Evolutionary conservation across 768 basidiomycete species (phyloP).

Genomic region (Mycena galopus): DNA sequence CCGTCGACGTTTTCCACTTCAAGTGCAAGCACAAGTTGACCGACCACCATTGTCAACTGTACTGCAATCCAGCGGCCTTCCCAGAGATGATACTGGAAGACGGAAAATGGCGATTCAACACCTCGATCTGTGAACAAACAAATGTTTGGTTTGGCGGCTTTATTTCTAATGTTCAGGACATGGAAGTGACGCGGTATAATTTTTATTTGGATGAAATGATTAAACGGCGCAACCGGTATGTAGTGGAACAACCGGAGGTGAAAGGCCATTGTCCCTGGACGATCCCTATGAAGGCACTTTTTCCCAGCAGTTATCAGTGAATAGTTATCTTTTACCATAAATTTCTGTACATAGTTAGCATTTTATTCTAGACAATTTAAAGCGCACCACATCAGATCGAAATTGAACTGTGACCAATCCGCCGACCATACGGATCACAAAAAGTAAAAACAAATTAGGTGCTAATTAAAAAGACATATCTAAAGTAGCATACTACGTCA

Average conservation of each 20-base stretch:
- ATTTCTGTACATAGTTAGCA: too few species aligned
- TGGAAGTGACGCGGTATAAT: constrained; percentile 9
- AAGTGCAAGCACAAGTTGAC: background rate
- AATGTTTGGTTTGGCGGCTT: constrained; percentile 4
- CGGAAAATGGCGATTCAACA: constrained; percentile 2
- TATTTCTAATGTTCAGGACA: background rate
- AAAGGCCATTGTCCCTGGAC: background rate
- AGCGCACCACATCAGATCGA: too few species aligned
- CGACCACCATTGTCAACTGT: background rate
- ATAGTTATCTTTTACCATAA: too few species aligned
- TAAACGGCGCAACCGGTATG: background rate
- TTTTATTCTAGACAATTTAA: too few species aligned
- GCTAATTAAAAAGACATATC: too few species aligned
- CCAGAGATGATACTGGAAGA: background rate
- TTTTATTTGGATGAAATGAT: constrained; percentile 3
- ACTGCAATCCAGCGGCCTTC: background rate
- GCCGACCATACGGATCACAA: too few species aligned
- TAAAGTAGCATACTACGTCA: too few species aligned
- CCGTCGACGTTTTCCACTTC: background rate
- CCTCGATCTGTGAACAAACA: constrained; percentile 2
- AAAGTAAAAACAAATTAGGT: too few species aligned
- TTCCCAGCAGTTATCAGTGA: too few species aligned
- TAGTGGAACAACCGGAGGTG: background rate
- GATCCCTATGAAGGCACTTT: background rate
- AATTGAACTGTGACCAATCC: too few species aligned